phyloP scores from a whole-genome alignment of 176 grass and related monocot species.

The Lolium rigidum region DNA sequence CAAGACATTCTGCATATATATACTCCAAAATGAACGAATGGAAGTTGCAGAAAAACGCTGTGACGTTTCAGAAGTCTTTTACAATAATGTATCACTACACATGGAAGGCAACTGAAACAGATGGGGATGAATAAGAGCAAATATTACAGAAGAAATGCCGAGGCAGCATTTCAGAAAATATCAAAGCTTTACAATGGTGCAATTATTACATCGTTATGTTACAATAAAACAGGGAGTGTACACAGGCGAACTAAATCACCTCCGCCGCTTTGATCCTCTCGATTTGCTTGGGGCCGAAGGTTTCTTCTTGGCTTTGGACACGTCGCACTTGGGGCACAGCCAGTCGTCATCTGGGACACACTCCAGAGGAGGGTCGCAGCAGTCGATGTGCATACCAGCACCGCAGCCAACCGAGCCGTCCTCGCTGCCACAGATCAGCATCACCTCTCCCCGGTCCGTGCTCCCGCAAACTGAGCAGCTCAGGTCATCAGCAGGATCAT shows the following conservation, averaged over 20 bases:
- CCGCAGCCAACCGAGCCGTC: constrained; percentile 61
- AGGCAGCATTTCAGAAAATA: constrained; percentile 22
- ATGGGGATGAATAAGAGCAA: not conserved
- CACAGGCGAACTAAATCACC: not conserved
- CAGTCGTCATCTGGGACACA: constrained; percentile 66
- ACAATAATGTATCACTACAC: not conserved
- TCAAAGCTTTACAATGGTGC: not conserved
- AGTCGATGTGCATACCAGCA: constrained; percentile 78
- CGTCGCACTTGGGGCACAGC: constrained; percentile 68
- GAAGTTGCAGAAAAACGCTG: no score
- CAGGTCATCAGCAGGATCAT: constrained; percentile 43
- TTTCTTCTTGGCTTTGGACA: constrained; percentile 32
- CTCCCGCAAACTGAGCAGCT: constrained; percentile 58
- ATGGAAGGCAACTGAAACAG: not conserved
- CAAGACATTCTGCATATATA: not conserved
- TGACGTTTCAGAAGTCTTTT: not conserved
- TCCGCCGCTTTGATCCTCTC: constrained; percentile 33
- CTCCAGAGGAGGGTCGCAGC: constrained; percentile 74
- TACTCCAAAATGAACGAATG: not conserved
- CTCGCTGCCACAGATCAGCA: constrained; percentile 87
- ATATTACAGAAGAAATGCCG: constrained; percentile 37
- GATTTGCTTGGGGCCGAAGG: constrained; percentile 17
- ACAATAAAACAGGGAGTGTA: constrained; percentile 15
- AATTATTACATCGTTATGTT: constrained; percentile 9
- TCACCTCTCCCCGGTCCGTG: constrained; percentile 68